A percentile compares a stretch with the other conserved stretches of the same genome.
Evolutionary conservation across 2,329 filamentous ascomycete species (phyloP).

Genomic region (Diplodia intermedia): DNA sequence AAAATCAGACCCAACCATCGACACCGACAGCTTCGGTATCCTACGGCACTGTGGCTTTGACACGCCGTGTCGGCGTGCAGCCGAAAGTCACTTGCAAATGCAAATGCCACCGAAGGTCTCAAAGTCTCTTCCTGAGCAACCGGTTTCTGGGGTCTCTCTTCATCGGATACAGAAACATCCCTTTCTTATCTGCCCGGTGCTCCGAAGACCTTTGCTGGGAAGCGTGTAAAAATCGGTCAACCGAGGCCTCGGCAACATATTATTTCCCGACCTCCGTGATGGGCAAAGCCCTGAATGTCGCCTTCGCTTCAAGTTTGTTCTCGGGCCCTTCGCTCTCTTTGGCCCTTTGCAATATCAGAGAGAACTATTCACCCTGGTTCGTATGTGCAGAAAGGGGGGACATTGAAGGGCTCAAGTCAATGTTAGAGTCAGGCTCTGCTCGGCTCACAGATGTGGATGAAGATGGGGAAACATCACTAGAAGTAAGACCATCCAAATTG

Average conservation of each 20-base stretch:
- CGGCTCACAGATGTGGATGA: conserved; percentile 1
- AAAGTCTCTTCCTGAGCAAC: background rate
- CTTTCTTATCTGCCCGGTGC: background rate
- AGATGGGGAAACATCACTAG: background rate
- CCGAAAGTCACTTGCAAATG: background rate
- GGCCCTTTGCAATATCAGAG: background rate
- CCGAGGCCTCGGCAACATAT: background rate
- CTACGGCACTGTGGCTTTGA: background rate
- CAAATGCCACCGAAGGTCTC: conserved; percentile 1
- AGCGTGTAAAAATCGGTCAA: background rate
- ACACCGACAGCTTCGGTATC: background rate
- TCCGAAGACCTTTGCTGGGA: background rate
- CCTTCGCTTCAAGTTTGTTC: background rate
- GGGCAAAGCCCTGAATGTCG: background rate
- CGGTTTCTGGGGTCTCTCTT: conserved; percentile 4
- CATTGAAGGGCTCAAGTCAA: background rate
- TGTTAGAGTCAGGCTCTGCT: background rate
- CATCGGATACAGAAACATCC: background rate
- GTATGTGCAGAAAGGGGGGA: background rate
- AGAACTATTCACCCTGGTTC: background rate
- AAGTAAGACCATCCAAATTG: background rate
- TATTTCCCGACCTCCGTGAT: conserved; percentile 7
- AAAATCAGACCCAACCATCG: background rate
- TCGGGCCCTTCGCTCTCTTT: background rate
- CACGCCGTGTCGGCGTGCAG: background rate